phyloP scores from a whole-genome alignment of 2,329 filamentous ascomycete species.

The Clonostachys chloroleuca region DNA sequence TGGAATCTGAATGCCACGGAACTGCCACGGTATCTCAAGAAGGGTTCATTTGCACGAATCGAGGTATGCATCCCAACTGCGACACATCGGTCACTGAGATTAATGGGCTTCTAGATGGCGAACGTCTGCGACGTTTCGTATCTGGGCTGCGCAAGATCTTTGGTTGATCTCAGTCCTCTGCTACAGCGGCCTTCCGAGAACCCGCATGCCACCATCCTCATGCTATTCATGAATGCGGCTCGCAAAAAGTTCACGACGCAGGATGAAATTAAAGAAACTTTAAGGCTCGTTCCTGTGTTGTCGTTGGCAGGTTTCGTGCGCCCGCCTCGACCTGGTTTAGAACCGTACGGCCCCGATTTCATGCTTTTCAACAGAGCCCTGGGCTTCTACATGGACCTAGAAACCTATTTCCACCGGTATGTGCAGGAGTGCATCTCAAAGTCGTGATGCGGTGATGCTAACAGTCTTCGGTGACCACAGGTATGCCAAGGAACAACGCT shows the following conservation, averaged over 20 bases:
- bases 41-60: not conserved
- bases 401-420: not conserved
- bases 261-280: not conserved
- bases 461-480: not conserved
- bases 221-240: slow-evolving; percentile 31
- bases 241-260: slow-evolving; percentile 5
- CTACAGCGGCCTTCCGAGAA: slow-evolving; percentile 18
- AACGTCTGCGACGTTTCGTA: not conserved
- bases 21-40: not conserved
- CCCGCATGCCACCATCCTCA: slow-evolving; percentile 31
- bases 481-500: not conserved
- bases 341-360: no score
- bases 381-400: no score
- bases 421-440: not conserved
- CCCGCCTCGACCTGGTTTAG: not conserved
- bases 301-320: not conserved
- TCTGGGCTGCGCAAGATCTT: slow-evolving; percentile 3
- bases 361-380: no score
- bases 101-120: not conserved
- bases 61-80: not conserved
- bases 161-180: not conserved
- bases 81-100: not conserved
- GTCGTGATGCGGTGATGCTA: not conserved
- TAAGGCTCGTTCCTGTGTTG: not conserved
- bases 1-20: not conserved